Percentiles rank a stretch among this genome's conserved stretches.
phyloP scores from a whole-genome alignment of 2,329 filamentous ascomycete genomes.

The Alternaria arbusti region DNA sequence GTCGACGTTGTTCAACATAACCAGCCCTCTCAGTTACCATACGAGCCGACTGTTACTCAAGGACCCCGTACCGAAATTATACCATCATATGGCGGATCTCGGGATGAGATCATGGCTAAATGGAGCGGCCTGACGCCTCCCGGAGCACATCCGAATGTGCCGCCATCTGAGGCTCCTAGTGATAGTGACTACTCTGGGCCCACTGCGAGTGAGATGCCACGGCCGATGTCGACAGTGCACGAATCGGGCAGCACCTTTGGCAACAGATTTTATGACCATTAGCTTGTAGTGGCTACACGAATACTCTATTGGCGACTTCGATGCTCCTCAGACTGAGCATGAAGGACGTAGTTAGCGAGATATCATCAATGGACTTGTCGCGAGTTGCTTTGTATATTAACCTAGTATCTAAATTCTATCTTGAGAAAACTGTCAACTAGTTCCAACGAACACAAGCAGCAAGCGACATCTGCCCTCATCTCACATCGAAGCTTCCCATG shows the following conservation, averaged over 20 bases:
- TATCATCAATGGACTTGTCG: neutral
- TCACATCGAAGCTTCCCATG: conserved; percentile 3
- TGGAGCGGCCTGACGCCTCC: neutral
- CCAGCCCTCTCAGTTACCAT: neutral
- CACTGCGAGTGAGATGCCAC: neutral
- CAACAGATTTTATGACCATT: neutral
- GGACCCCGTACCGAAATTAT: neutral
- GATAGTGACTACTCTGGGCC: neutral
- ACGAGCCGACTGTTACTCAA: neutral
- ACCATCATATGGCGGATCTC: neutral
- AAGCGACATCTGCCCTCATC: neutral
- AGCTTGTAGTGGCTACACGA: neutral
- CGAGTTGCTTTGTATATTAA: neutral
- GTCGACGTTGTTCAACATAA: neutral
- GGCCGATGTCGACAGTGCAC: neutral
- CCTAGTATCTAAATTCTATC: neutral
- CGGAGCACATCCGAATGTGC: neutral
- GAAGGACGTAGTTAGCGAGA: too few relatives aligned
- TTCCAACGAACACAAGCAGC: neutral
- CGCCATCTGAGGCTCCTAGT: neutral
- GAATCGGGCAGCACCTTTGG: neutral
- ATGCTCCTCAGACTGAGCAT: too few relatives aligned
- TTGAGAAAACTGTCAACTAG: neutral
- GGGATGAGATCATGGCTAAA: neutral
- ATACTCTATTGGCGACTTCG: too few relatives aligned